These are phyloP conservation scores for Volvox carteri DNA, from an alignment of 163 green algal genomes.

Conservation along the genomic window DNA sequence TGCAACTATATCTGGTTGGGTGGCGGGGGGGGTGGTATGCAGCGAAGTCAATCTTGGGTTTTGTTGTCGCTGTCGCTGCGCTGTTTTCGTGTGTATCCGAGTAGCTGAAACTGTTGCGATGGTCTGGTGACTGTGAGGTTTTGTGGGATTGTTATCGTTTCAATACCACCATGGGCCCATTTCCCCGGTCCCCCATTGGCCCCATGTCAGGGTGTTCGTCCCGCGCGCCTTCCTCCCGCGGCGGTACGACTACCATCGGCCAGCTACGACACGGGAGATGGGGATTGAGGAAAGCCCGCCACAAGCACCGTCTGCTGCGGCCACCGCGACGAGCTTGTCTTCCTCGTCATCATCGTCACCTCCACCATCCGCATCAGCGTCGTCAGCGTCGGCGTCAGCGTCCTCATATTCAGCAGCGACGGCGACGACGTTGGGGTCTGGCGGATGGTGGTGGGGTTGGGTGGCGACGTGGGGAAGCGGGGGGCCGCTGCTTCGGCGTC, in stretches of 20 bases:
- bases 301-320: neutral
- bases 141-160: no score
- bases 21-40: no score
- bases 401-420: neutral
- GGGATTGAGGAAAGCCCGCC: slow-evolving; percentile 23
- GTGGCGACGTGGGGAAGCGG: neutral
- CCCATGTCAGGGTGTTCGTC: slow-evolving; percentile 73
- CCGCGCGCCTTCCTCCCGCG: slow-evolving; percentile 80
- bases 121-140: no score
- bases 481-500: neutral
- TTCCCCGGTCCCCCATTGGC: no score
- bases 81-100: no score
- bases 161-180: no score
- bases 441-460: neutral
- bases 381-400: neutral
- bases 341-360: no score
- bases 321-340: neutral
- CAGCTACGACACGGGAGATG: slow-evolving; percentile 29
- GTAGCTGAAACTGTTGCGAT: no score
- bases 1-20: no score
- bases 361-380: neutral
- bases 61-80: no score
- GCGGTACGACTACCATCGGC: slow-evolving; percentile 89
- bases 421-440: neutral
- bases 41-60: no score